Percentiles rank a stretch among this genome's conserved stretches.
phyloP scores from a whole-genome alignment of 2,329 filamentous ascomycete genomes.

The Ceratocystis albifundus region DNA sequence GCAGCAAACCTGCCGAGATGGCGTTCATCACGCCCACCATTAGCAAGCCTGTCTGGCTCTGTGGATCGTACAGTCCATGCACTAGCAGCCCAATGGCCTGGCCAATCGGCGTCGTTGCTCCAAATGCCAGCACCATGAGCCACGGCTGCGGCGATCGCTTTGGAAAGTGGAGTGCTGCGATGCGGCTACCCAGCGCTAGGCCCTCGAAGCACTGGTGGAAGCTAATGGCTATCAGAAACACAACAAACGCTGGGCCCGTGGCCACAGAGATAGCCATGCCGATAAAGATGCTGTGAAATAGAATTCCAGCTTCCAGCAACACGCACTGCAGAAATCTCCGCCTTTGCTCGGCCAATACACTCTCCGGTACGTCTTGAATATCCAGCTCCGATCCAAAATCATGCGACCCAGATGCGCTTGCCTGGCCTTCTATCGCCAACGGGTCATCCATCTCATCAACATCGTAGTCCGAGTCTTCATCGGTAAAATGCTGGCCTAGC shows the following conservation, averaged over 20 bases:
- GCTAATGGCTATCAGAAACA: constrained; percentile 67
- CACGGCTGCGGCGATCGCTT: constrained; percentile 63
- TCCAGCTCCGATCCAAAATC: constrained; percentile 25
- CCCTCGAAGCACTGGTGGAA: constrained; percentile 88
- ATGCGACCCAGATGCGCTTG: constrained; percentile 25
- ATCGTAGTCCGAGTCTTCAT: constrained; percentile 42
- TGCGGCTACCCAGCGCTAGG: constrained; percentile 61
- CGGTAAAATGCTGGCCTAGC: constrained; percentile 22
- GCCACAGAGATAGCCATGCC: constrained; percentile 77
- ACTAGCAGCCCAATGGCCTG: constrained; percentile 71
- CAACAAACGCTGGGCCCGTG: constrained; percentile 65
- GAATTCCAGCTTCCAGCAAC: constrained; percentile 68
- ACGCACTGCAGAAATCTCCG: constrained; percentile 65
- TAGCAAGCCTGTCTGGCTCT: constrained; percentile 61
- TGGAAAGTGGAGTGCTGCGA: constrained; percentile 71
- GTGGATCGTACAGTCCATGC: constrained; percentile 69
- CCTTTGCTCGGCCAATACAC: constrained; percentile 45
- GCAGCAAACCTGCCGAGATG: constrained; percentile 64
- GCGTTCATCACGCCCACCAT: constrained; percentile 84
- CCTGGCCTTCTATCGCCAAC: constrained; percentile 24
- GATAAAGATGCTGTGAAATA: constrained; percentile 78
- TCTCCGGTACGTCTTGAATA: constrained; percentile 22
- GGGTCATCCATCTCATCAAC: constrained; percentile 46
- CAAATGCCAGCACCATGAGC: constrained; percentile 70
- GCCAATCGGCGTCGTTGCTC: constrained; percentile 66